Percentiles rank a stretch among this genome's conserved stretches.
Evolutionary conservation across 352 stramenopile species (phyloP).

Genomic region (Pythium periplocum): DNA sequence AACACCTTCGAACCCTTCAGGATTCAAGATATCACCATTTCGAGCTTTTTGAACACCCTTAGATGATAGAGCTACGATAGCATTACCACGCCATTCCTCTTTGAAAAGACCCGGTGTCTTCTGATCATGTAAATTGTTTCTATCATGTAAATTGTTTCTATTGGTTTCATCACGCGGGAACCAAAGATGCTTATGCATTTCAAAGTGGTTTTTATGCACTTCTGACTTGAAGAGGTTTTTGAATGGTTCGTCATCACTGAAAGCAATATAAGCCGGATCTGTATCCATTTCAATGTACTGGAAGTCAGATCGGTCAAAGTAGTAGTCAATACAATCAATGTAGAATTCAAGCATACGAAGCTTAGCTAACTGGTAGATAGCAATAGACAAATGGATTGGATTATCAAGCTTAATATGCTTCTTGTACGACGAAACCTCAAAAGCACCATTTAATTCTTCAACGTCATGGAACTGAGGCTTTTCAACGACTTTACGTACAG

Average conservation of each 20-base stretch:
- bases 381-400: conserved; percentile 17
- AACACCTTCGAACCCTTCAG: conserved; percentile 17
- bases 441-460: conserved; percentile 9
- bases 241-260: conserved; percentile 12
- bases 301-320: conserved; percentile 16
- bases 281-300: conserved; percentile 16
- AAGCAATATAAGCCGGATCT: conserved; percentile 17
- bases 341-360: conserved; percentile 19
- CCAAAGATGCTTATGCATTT: conserved; percentile 15
- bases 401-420: conserved; percentile 12
- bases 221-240: conserved; percentile 17
- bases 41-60: conserved; percentile 20
- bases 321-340: conserved; percentile 16
- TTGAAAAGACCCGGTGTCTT: conserved; percentile 18
- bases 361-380: conserved; percentile 20
- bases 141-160: conserved; percentile 6
- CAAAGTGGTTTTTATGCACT: conserved; percentile 10
- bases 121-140: conserved; percentile 6
- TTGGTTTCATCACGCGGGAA: conserved; percentile 16
- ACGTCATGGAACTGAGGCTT: conserved; percentile 6
- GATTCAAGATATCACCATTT: conserved; percentile 15
- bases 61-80: conserved; percentile 15
- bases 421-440: conserved; percentile 14
- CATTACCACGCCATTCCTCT: conserved; percentile 20
- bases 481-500: conserved; percentile 2